These are phyloP conservation scores for Delonix regia DNA, from an alignment of 306 rosid species.

Conservation along the genomic window DNA sequence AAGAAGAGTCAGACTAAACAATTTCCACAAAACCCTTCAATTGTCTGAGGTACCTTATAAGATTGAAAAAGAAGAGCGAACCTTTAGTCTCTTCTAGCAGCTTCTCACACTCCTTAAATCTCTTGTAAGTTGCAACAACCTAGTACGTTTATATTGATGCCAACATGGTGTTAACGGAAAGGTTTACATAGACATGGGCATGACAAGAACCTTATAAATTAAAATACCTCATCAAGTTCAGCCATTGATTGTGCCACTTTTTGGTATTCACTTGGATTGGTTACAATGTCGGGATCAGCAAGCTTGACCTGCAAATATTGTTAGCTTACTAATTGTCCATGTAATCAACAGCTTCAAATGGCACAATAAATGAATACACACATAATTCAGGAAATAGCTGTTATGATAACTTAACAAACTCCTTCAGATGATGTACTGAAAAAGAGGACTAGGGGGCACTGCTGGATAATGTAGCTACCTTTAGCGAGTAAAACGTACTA, in stretches of 20 bases:
- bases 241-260: slow-evolving; percentile 92
- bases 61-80: slow-evolving; percentile 35
- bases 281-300: slow-evolving; percentile 86
- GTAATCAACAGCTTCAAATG: background rate
- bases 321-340: background rate
- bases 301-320: slow-evolving; percentile 71
- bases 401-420: background rate
- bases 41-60: background rate
- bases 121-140: slow-evolving; percentile 78
- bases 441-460: background rate
- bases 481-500: background rate
- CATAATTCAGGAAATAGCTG: background rate
- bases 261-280: slow-evolving; percentile 89
- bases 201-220: slow-evolving; percentile 8
- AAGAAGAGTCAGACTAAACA: slow-evolving; percentile 11
- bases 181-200: background rate
- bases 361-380: background rate
- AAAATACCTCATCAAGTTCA: slow-evolving; percentile 80
- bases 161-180: background rate
- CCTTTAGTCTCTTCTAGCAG: slow-evolving; percentile 87
- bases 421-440: background rate
- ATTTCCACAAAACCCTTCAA: slow-evolving; percentile 15
- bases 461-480: background rate
- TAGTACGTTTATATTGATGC: slow-evolving; percentile 35
- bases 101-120: slow-evolving; percentile 83